A percentile compares a stretch with the other conserved stretches of the same genome.
Evolutionary conservation across 1,284 basidiomycete species (phyloP).

Genomic region (Marasmius fiardii): DNA sequence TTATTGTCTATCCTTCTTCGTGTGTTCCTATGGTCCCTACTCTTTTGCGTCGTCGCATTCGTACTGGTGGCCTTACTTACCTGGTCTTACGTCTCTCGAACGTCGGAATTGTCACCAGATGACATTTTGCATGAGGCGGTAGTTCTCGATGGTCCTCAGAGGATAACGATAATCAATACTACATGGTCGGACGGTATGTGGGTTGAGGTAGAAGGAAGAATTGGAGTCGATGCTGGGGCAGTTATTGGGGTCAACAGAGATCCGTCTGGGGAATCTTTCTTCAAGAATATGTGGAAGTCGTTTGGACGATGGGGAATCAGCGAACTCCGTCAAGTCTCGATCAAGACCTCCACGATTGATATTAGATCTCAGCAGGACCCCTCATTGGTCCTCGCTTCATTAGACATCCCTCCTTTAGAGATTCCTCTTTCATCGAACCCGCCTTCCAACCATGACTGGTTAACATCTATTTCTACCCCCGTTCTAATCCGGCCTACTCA

Average conservation of each 20-base stretch:
- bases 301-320: conserved; percentile 65
- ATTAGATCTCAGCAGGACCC: conserved; percentile 41
- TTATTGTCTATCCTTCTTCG: conserved; percentile 41
- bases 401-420: conserved; percentile 45
- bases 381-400: conserved; percentile 38
- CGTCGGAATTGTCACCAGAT: conserved; percentile 50
- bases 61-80: conserved; percentile 46
- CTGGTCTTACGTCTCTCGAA: conserved; percentile 60
- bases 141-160: conserved; percentile 55
- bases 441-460: conserved; percentile 52
- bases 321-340: conserved; percentile 50
- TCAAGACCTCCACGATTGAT: conserved; percentile 46
- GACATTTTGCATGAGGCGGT: conserved; percentile 55
- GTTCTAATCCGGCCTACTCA: conserved; percentile 53
- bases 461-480: conserved; percentile 50
- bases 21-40: conserved; percentile 44
- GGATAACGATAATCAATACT: conserved; percentile 57
- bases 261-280: conserved; percentile 35
- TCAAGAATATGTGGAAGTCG: conserved; percentile 52
- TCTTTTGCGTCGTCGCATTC: conserved; percentile 34
- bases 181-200: conserved; percentile 57
- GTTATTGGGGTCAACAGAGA: conserved; percentile 52
- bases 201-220: conserved; percentile 50
- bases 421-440: conserved; percentile 58
- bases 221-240: conserved; percentile 64